A percentile compares a stretch with the other conserved stretches of the same genome.
Evolutionary conservation across 768 basidiomycete species (phyloP).

Genomic region (Leucocoprinus leucothites): DNA sequence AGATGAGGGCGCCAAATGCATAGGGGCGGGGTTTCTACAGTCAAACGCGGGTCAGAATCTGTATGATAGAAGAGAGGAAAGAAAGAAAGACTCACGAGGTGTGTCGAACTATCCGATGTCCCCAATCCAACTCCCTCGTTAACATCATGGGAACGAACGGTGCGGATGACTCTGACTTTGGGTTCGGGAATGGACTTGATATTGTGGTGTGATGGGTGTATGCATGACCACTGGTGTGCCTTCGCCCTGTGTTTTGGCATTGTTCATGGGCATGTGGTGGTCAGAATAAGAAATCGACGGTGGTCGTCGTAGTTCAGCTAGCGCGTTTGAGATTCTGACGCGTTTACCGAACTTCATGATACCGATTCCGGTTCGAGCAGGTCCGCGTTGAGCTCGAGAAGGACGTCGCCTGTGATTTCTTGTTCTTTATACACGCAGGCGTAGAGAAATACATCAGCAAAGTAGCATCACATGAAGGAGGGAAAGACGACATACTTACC

Average conservation of each 20-base stretch:
- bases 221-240: constrained; percentile 28
- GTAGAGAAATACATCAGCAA: too few relatives aligned
- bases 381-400: constrained; percentile 89
- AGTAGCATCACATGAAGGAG: too few relatives aligned
- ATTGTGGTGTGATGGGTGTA: constrained; percentile 25
- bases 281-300: constrained; percentile 59
- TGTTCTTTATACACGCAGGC: constrained; percentile 71
- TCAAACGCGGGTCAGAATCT: background rate
- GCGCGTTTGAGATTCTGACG: constrained; percentile 88
- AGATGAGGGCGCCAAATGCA: constrained; percentile 53
- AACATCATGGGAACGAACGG: constrained; percentile 33
- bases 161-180: constrained; percentile 44
- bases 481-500: constrained; percentile 52
- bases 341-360: constrained; percentile 94
- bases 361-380: constrained; percentile 92
- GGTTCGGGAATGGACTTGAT: constrained; percentile 32
- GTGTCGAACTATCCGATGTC: background rate
- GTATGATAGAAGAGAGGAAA: background rate
- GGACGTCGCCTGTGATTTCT: constrained; percentile 97
- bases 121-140: background rate
- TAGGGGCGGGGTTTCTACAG: constrained; percentile 42
- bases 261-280: constrained; percentile 19
- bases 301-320: constrained; percentile 79
- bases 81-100: constrained; percentile 15
- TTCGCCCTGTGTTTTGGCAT: constrained; percentile 5